Evolutionary conservation across 768 basidiomycete genomes (phyloP).

Genomic region (Leccinum broughii): DNA sequence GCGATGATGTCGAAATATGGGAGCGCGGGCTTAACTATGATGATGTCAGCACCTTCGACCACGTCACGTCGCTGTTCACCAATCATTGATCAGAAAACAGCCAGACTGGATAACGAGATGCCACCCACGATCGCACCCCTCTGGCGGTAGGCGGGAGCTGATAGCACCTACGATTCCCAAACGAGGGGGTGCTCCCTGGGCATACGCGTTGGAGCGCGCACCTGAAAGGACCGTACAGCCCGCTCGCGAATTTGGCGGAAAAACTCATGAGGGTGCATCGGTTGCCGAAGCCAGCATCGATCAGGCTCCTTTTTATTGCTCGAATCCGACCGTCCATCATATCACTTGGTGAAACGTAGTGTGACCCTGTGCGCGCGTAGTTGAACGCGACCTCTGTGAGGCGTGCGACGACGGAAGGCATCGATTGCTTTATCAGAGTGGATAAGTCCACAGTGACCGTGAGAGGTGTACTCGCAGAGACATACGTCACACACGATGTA

Average conservation of each 20-base stretch:
- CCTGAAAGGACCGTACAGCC: constrained; percentile 96
- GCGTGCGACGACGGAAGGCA: constrained; percentile 31
- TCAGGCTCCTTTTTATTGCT: constrained; percentile 83
- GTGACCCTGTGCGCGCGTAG: constrained; percentile 26
- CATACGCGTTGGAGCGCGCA: constrained; percentile 24
- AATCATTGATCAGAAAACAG: constrained; percentile 6
- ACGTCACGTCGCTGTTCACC: constrained; percentile 74
- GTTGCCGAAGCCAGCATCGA: constrained; percentile 84
- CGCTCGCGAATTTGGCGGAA: constrained; percentile 41
- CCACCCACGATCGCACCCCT: constrained; percentile 88
- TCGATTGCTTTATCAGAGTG: constrained; percentile 75
- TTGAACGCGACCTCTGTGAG: constrained; percentile 62
- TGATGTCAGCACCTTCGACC: constrained; percentile 93
- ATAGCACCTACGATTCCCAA: constrained; percentile 97
- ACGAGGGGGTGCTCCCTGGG: constrained; percentile 63
- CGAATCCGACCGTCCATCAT: constrained; percentile 99
- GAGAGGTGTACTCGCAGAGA: constrained; percentile 98
- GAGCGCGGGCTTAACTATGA: constrained; percentile 97
- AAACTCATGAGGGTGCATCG: constrained; percentile 79
- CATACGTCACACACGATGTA: constrained; percentile 70
- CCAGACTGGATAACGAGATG: not conserved
- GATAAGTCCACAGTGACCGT: constrained; percentile 92
- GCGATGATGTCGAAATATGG: constrained; percentile 97
- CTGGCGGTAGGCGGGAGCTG: constrained; percentile 84
- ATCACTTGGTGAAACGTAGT: constrained; percentile 78